Conservation (phyloP, 139 green algal genomes). For the Chlamydomonas sphaeroides region DNA sequence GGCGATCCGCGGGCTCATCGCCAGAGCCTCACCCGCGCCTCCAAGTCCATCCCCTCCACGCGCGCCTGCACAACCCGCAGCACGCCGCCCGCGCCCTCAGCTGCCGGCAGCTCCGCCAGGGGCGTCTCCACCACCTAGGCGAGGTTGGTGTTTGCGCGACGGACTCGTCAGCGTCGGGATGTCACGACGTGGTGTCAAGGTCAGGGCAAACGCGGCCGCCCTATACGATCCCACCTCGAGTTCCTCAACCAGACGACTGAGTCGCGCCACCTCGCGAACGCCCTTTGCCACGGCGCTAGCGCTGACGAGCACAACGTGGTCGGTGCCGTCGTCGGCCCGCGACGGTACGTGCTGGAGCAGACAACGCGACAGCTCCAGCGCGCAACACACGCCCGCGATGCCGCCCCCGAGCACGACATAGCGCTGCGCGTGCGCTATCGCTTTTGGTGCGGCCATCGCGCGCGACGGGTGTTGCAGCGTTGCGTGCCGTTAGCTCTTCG, state of each 20-base stretch:
- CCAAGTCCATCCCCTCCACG: constrained; percentile 52
- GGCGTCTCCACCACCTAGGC: constrained; percentile 33
- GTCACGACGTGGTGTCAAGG: too few species aligned
- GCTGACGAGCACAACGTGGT: constrained; percentile 14
- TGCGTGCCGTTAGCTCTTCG: too few species aligned
- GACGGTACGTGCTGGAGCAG: constrained; percentile 22
- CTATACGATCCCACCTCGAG: constrained; percentile 16
- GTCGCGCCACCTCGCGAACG: background rate
- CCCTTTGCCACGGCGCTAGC: constrained; percentile 7
- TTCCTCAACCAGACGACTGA: constrained; percentile 18
- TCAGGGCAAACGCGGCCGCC: too few species aligned
- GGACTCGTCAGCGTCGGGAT: too few species aligned
- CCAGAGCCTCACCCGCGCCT: constrained; percentile 30
- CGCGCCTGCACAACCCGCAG: constrained; percentile 58
- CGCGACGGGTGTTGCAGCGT: too few species aligned
- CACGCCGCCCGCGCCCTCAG: constrained; percentile 53
- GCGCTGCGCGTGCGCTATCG: too few species aligned
- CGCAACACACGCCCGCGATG: constrained; percentile 84
- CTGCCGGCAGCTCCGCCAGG: constrained; percentile 54
- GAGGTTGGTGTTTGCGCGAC: too few species aligned
- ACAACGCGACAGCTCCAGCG: constrained; percentile 74
- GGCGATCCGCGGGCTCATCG: too few species aligned
- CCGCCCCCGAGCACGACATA: constrained; percentile 82
- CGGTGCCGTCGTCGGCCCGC: background rate
- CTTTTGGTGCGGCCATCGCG: too few species aligned